These are phyloP conservation scores for Sarocladium strictum DNA, from an alignment of 2,329 filamentous ascomycete genomes.

Conservation along the genomic window DNA sequence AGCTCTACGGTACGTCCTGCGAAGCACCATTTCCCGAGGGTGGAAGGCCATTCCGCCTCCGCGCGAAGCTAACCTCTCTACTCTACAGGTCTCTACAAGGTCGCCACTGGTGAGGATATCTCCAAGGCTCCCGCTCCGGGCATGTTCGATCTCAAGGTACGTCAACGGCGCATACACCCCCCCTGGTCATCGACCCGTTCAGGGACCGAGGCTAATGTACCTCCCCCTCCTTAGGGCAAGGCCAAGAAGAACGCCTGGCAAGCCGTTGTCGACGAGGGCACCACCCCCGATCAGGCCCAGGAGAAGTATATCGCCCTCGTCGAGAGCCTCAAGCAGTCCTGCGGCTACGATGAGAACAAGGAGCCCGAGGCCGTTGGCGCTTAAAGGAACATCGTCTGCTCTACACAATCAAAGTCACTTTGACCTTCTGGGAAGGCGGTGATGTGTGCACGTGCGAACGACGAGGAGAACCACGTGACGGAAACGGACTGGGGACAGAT, in stretches of 20 bases:
- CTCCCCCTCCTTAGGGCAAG: constrained; percentile 55
- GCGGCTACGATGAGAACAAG: constrained; percentile 63
- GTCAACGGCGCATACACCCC: too few relatives aligned
- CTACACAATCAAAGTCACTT: too few relatives aligned
- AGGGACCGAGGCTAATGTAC: background rate
- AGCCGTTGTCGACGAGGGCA: constrained; percentile 57
- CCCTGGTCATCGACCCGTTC: too few relatives aligned
- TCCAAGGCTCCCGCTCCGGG: constrained; percentile 51
- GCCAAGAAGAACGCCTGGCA: constrained; percentile 77
- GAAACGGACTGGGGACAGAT: constrained; percentile 11
- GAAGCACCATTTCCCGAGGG: background rate
- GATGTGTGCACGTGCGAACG: background rate
- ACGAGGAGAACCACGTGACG: background rate
- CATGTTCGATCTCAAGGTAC: constrained; percentile 65
- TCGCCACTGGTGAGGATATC: constrained; percentile 52
- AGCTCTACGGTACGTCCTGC: constrained; percentile 47
- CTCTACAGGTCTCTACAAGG: constrained; percentile 50
- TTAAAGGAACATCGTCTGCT: background rate
- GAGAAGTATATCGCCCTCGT: constrained; percentile 68
- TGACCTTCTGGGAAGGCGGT: too few relatives aligned
- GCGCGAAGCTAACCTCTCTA: too few relatives aligned
- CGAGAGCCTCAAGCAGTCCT: constrained; percentile 63
- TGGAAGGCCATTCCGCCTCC: background rate
- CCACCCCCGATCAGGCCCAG: constrained; percentile 63
- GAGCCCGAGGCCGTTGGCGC: constrained; percentile 48